These are phyloP conservation scores for Botrytis fragariae DNA, from an alignment of 2,329 filamentous ascomycete species.

Conservation along the genomic window DNA sequence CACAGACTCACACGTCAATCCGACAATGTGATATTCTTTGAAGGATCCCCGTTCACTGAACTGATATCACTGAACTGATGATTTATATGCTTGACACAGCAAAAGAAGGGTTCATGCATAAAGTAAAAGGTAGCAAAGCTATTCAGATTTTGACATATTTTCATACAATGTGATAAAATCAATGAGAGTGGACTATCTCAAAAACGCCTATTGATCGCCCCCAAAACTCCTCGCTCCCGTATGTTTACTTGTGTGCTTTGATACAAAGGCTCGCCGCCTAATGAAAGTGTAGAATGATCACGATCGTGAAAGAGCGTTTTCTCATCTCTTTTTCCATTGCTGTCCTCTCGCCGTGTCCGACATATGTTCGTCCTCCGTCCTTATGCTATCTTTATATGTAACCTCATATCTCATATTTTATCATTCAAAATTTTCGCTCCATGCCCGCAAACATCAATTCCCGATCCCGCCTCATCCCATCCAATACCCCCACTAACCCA, in stretches of 20 bases:
- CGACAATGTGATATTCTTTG: neutral
- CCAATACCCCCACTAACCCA: slow-evolving; percentile 66
- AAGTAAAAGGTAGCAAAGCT: neutral
- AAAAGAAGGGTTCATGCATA: neutral
- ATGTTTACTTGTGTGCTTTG: slow-evolving; percentile 22
- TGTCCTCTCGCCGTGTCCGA: neutral
- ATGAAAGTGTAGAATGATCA: slow-evolving; percentile 18
- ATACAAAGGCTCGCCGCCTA: slow-evolving; percentile 27
- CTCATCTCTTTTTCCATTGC: neutral
- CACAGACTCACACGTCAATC: neutral
- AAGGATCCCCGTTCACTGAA: neutral
- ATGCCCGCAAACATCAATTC: slow-evolving; percentile 29
- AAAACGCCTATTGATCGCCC: neutral
- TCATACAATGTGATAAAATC: slow-evolving; percentile 17
- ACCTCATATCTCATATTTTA: slow-evolving; percentile 17
- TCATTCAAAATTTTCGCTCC: slow-evolving; percentile 23
- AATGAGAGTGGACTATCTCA: slow-evolving; percentile 19
- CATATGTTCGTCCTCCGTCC: neutral
- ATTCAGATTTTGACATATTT: slow-evolving; percentile 9
- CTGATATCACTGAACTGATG: neutral
- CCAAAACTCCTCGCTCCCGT: slow-evolving; percentile 35
- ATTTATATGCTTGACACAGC: neutral
- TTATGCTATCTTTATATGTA: slow-evolving; percentile 2
- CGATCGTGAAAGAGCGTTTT: slow-evolving; percentile 3
- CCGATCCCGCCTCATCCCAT: slow-evolving; percentile 65